Conservation (phyloP, 2,329 filamentous ascomycete species). For the Rosellinia necatrix region DNA sequence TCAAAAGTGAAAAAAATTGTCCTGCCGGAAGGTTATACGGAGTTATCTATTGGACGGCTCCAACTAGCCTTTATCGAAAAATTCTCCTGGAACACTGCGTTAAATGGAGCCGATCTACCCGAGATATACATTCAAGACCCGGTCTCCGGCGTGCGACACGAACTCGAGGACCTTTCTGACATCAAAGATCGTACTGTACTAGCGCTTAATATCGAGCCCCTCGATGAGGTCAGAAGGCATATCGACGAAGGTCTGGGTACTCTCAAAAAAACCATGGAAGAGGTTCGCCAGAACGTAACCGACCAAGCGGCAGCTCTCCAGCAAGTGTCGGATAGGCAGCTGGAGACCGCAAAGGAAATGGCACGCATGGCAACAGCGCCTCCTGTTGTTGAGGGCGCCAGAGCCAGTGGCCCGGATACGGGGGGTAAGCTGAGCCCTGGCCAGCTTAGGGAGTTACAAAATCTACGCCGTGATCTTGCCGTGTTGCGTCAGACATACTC, state of each 20-base stretch:
- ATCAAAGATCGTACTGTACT: conserved; percentile 94
- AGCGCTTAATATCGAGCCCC: conserved; percentile 88
- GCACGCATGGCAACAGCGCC: conserved; percentile 60
- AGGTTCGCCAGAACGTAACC: conserved; percentile 80
- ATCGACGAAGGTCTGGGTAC: conserved; percentile 89
- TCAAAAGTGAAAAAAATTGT: conserved; percentile 97
- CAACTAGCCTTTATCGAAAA: conserved; percentile 98
- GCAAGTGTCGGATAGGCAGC: conserved; percentile 85
- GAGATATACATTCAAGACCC: conserved; percentile 99
- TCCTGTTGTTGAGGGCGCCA: conserved; percentile 56
- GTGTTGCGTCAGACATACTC: conserved; percentile 92
- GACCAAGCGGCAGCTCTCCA: conserved; percentile 83
- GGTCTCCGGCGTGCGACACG: conserved; percentile 93
- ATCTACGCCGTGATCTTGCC: conserved; percentile 83
- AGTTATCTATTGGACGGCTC: conserved; percentile 83
- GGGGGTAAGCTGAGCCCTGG: conserved; percentile 56
- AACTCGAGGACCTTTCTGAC: conserved; percentile 89
- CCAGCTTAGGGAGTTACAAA: conserved; percentile 79
- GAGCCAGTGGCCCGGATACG: conserved; percentile 40
- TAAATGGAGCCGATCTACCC: conserved; percentile 87
- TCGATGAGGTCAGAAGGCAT: conserved; percentile 95
- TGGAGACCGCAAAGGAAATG: conserved; percentile 87
- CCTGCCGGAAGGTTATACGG: conserved; percentile 79
- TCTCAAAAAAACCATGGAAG: conserved; percentile 81
- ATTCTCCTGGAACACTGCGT: conserved; percentile 98